Evolutionary conservation across 1,284 basidiomycete genomes (phyloP), one percentile per base, ranked within the genome.

Genomic region (Flammula alnicola): DNA sequence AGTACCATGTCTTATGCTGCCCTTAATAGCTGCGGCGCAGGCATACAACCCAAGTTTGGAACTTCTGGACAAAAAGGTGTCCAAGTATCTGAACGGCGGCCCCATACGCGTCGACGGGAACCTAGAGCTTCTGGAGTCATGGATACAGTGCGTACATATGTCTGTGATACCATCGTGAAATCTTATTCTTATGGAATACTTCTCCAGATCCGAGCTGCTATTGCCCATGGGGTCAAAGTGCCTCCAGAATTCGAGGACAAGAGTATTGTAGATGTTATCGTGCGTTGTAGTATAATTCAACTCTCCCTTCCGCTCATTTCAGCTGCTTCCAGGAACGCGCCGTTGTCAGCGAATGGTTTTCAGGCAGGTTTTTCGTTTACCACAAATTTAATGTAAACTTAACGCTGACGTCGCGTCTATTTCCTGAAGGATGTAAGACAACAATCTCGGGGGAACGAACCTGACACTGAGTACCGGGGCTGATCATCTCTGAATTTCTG

Each of bases 121-220:
- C 91, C 91, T 3, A 73, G 88, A 51, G 84, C 87, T 5, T 89
- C 84, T 12, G 91, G 90, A 4, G 77, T 93, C n/a, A 70, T 93
- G 55, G 91, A 93, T 64, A 92, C 90, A 0, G 84, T 86, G 51
- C 39, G 78, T 59, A n/a, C 11, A 55, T 23, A n/a, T n/a, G 43
- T 10, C 26, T 31, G 33, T 39, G 19, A 10, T 30, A 25, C 5
- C 23, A 6, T 46, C 16, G n/a, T 25, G 26, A 6, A n/a, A 4
- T 11, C 20, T 23, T 30, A 16, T 30, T 22, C 30, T n/a, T n/a
- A n/a, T n/a, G n/a, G n/a, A n/a, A n/a, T 12, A 12, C 16, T 2
- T 29, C 22, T 10, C 10, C 53, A 88, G 86, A 68, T 89, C 47
- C 76, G 80, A 32, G 83, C 88, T 14, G 81, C 89, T 4, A 70